Percentiles rank a stretch among this genome's conserved stretches.
These are phyloP conservation scores for Apiospora kogelbergensis DNA, from an alignment of 2,329 filamentous ascomycete species.

Conservation along the genomic window DNA sequence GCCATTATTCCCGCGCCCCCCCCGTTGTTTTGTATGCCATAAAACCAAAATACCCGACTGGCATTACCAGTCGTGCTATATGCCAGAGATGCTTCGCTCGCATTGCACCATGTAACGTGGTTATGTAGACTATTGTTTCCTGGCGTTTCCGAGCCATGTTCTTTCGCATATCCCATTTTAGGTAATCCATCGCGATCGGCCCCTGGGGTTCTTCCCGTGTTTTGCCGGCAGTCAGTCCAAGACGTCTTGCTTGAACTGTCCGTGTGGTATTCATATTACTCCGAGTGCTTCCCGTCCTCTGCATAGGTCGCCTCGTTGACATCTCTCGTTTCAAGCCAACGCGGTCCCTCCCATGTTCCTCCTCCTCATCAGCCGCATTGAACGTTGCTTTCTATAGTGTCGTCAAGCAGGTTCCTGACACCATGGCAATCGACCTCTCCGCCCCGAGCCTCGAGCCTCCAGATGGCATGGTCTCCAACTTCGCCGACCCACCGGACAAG, in stretches of 20 bases:
- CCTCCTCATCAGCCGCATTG: not conserved
- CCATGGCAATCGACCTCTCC: not conserved
- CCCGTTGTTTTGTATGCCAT: not conserved
- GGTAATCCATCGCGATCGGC: not conserved
- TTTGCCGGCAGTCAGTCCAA: not conserved
- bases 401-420: slow-evolving; percentile 1
- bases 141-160: not conserved
- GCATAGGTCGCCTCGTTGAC: not conserved
- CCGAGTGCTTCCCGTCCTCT: not conserved
- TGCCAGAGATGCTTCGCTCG: not conserved
- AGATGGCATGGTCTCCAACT: slow-evolving; percentile 10
- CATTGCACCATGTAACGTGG: not conserved
- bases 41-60: not conserved
- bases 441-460: slow-evolving; percentile 11
- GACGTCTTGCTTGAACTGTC: not conserved
- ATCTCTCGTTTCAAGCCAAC: not conserved
- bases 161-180: not conserved
- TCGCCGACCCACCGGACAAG: slow-evolving; percentile 11
- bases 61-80: not conserved
- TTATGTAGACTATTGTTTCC: not conserved
- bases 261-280: not conserved
- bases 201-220: not conserved
- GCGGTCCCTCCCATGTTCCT: not conserved
- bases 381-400: too few relatives aligned
- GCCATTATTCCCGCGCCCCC: not conserved